These are phyloP conservation scores for Chaetomiaceae sp. DNA, from an alignment of 2,329 filamentous ascomycete species.

Conservation along the genomic window DNA sequence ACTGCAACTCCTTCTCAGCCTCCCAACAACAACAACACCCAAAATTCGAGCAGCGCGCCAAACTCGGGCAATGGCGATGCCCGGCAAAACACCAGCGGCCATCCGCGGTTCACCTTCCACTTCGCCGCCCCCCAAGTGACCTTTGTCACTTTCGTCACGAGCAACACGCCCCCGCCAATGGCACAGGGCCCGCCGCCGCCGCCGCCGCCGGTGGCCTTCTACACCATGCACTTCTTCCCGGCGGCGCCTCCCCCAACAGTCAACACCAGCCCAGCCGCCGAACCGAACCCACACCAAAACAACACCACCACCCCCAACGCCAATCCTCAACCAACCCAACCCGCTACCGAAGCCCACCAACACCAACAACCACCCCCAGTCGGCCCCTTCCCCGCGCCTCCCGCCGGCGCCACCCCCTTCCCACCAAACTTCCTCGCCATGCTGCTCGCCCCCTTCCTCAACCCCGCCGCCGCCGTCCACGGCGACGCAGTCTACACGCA, in stretches of 20 bases:
- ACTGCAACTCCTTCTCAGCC: neutral
- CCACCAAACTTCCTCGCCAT: conserved; percentile 1
- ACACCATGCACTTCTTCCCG: conserved; percentile 14
- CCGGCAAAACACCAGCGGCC: too few species aligned
- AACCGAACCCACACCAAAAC: neutral
- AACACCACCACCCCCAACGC: neutral
- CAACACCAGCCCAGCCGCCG: neutral
- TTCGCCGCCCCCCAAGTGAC: conserved; percentile 8
- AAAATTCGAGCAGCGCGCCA: neutral
- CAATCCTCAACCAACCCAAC: neutral
- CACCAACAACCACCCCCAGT: neutral
- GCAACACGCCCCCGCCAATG: neutral
- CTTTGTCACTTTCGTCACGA: conserved; percentile 15
- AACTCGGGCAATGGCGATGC: too few species aligned
- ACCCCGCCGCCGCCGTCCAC: conserved; percentile 9
- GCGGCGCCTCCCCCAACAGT: neutral
- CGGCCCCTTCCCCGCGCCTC: neutral
- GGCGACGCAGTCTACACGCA: conserved; percentile 22
- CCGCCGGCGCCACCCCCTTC: neutral
- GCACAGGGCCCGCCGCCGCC: neutral
- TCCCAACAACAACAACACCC: neutral
- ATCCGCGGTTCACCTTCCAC: conserved; percentile 9
- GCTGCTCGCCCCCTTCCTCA: conserved; percentile 14
- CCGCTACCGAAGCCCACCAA: neutral
- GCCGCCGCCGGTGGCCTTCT: conserved; percentile 2